Conservation (phyloP, 805 yeast species). For the Saturnispora serradocipensis region DNA sequence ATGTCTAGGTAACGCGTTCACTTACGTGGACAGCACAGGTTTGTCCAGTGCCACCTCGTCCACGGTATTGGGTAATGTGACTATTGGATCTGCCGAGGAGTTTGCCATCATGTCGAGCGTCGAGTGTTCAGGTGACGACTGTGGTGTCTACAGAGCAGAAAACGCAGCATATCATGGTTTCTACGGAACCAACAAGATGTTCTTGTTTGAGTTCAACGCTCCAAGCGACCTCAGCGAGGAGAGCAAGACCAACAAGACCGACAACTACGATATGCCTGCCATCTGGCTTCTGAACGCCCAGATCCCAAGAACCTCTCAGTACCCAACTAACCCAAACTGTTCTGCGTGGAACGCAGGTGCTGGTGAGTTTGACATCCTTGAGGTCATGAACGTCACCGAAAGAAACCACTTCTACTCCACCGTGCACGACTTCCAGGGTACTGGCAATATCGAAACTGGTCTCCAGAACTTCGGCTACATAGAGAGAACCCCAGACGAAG, state of each 20-base stretch:
- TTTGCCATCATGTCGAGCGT: slow-evolving; percentile 50
- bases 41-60: slow-evolving; percentile 34
- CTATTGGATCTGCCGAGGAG: slow-evolving; percentile 50
- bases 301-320: slow-evolving; percentile 68
- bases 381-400: slow-evolving; percentile 57
- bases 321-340: slow-evolving; percentile 50
- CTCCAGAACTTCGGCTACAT: slow-evolving; percentile 48
- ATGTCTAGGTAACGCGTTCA: slow-evolving; percentile 61
- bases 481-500: slow-evolving; percentile 38
- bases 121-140: slow-evolving; percentile 58
- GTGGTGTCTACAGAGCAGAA: slow-evolving; percentile 70
- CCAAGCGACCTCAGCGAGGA: slow-evolving; percentile 41
- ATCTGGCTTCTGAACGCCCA: slow-evolving; percentile 64
- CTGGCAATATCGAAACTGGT: slow-evolving; percentile 53
- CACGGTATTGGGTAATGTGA: slow-evolving; percentile 39
- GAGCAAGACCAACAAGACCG: slow-evolving; percentile 25
- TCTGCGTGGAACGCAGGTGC: slow-evolving; percentile 75
- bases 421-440: slow-evolving; percentile 69
- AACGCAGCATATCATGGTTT: slow-evolving; percentile 71
- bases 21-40: slow-evolving; percentile 56
- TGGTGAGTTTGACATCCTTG: slow-evolving; percentile 73
- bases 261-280: slow-evolving; percentile 57
- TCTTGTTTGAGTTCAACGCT: slow-evolving; percentile 59
- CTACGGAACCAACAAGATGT: slow-evolving; percentile 59
- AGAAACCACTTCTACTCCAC: slow-evolving; percentile 51